Evolutionary conservation across 108 stramenopile genomes (phyloP), one percentile per base, ranked within the genome.

Genomic region (Fistulifera pelliculosa): DNA sequence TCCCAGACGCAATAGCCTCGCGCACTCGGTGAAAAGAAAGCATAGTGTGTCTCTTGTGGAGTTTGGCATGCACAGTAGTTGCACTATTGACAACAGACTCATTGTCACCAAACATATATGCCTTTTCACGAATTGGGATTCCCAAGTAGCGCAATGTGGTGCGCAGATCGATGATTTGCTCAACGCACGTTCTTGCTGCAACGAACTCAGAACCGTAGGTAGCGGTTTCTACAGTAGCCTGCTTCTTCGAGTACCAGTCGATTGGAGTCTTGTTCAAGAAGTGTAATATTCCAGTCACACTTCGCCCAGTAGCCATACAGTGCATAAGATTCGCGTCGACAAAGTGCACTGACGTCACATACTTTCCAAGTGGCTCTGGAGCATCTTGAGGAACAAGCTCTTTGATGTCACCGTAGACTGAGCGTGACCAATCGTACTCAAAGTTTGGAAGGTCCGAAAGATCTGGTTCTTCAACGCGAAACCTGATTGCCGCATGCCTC

Each of bases 61-160:
- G 54, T 7, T 23, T 41, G 13, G 10, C 6, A 43, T 67, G 58
- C 6, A 24, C 56, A 2, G 56, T 39, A 11, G 38, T 61, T 16
- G 58, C 24, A 45, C 62, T 71, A 24, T 41, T 50, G 18, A 65
- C 43, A 17, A 77, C 71, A 52, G 38, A 45, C 22, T 69, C 18
- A 52, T 76, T 76, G 43, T 76, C 68, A 16, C 75, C 67, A 40
- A 58, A 72, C 19, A 76, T 38, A 19, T 58, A 52, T 0, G 67
- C 54, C 23, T 69, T 58, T 25, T 61, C 69, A 19, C 44, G 7
- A 74, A 4, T 40, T 50, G 58, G 31, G 3, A 35, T 6, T 35
- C 8, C n/a, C 31, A 35, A 35, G 8, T 35, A 35, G 3, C 31
- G 31, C 31, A 8, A 8, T 35, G 31, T 35, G 8, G 3, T 35